A percentile compares a stretch with the other conserved stretches of the same genome.
Evolutionary conservation across 139 green algal genomes (phyloP).

Genomic region (Spirogloea muscicola): DNA sequence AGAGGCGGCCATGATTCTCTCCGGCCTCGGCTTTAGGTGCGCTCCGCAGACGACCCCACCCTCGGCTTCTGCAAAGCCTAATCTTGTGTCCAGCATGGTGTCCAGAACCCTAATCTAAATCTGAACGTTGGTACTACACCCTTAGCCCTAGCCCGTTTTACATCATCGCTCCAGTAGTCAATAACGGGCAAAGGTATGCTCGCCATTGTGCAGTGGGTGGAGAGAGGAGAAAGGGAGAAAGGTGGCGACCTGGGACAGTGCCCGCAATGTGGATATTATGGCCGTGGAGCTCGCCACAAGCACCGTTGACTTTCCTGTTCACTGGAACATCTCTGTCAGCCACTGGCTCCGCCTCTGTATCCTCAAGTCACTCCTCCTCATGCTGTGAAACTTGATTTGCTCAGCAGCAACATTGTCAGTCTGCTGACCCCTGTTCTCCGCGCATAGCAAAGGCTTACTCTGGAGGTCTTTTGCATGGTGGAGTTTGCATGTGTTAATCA

Average conservation of each 20-base stretch:
- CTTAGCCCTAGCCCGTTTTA: too few relatives aligned
- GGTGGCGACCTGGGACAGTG: conserved; percentile 32
- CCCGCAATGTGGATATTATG: conserved; percentile 34
- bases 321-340: conserved; percentile 47
- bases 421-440: not conserved
- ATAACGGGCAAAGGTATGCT: not conserved
- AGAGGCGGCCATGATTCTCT: conserved; percentile 28
- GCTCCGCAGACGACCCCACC: not conserved
- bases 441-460: not conserved
- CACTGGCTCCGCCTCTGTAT: conserved; percentile 40
- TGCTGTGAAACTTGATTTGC: not conserved
- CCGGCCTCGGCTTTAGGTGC: conserved; percentile 41
- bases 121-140: too few relatives aligned
- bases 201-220: not conserved
- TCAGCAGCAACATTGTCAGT: not conserved
- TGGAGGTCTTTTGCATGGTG: too few relatives aligned
- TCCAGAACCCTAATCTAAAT: not conserved
- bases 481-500: too few relatives aligned
- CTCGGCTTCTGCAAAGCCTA: not conserved
- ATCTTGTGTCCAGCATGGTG: not conserved
- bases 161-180: not conserved
- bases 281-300: conserved; percentile 33
- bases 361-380: not conserved
- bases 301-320: conserved; percentile 12
- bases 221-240: not conserved